Conservation (phyloP, 1,284 basidiomycete genomes). For the Cutaneotrichosporon mucoides region DNA sequence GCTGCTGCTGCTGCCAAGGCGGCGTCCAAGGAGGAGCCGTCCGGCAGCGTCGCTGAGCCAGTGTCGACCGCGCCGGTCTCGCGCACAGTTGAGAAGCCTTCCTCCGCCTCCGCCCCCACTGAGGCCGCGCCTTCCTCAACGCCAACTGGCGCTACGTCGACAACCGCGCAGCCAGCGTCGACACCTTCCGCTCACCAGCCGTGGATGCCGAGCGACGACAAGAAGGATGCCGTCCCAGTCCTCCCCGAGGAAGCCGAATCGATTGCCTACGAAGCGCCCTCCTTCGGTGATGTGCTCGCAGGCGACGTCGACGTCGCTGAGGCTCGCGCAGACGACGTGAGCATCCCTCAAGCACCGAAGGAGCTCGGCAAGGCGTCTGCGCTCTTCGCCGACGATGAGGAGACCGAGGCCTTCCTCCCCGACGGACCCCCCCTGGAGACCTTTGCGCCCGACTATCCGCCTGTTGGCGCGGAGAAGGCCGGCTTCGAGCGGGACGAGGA, state of each 20-base stretch:
- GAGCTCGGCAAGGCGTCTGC: slow-evolving; percentile 2
- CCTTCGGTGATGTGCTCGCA: not conserved
- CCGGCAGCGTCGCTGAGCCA: no score
- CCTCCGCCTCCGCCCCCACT: no score
- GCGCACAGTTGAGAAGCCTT: no score
- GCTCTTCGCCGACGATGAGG: slow-evolving; percentile 12
- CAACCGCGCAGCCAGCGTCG: no score
- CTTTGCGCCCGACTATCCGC: not conserved
- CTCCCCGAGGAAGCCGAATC: slow-evolving; percentile 10
- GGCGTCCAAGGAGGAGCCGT: no score
- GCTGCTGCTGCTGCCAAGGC: not conserved
- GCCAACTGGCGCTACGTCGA: no score
- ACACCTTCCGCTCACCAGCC: not conserved
- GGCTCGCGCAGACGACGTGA: not conserved
- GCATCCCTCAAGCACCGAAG: slow-evolving; percentile 2
- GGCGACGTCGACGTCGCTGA: not conserved
- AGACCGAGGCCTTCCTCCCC: slow-evolving; percentile 5
- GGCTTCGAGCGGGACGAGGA: no score
- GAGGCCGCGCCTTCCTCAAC: no score
- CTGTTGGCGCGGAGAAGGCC: not conserved
- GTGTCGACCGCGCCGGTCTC: no score
- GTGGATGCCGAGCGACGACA: not conserved
- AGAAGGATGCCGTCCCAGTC: not conserved
- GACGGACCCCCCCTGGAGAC: not conserved
- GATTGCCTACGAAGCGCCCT: slow-evolving; percentile 5